These are phyloP conservation scores for Nepenthes gracilis DNA, from an alignment of 148 eudicot genomes.

Conservation along the genomic window DNA sequence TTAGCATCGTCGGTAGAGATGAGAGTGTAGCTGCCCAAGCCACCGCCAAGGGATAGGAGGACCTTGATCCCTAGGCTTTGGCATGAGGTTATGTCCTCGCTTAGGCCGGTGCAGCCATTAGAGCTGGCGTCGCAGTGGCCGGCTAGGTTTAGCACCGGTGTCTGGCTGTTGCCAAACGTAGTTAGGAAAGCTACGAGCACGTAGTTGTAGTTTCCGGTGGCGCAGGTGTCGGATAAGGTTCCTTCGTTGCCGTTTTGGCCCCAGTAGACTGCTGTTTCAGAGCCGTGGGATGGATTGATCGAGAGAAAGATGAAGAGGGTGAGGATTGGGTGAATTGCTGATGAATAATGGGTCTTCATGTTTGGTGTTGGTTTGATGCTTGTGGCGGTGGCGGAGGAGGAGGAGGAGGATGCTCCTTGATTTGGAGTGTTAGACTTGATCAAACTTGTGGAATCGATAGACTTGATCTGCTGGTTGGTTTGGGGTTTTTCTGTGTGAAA, in stretches of 20 bases:
- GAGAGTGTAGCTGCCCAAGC: constrained; percentile 13
- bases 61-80: constrained; percentile 17
- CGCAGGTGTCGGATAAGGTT: constrained; percentile 35
- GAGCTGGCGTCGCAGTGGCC: constrained; percentile 14
- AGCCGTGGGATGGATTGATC: constrained; percentile 8
- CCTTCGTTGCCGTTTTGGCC: constrained; percentile 64
- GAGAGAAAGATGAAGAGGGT: constrained; percentile 10
- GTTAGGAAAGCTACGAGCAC: constrained; percentile 49
- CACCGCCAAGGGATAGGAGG: constrained; percentile 30
- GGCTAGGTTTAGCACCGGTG: constrained; percentile 60
- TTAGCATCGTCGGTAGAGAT: constrained; percentile 15
- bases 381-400: no score
- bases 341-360: no score
- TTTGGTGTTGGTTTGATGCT: neutral
- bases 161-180: constrained; percentile 41
- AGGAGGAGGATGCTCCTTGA: no score
- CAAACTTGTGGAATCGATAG: no score
- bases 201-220: constrained; percentile 34
- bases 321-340: neutral
- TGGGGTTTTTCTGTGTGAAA: no score
- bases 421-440: no score
- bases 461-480: no score
- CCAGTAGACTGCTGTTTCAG: constrained; percentile 61
- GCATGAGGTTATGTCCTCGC: constrained; percentile 15
- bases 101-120: constrained; percentile 8